These are phyloP conservation scores for Balamuthia mandrillaris DNA, from an alignment of 208 protist genomes.

Conservation along the genomic window DNA sequence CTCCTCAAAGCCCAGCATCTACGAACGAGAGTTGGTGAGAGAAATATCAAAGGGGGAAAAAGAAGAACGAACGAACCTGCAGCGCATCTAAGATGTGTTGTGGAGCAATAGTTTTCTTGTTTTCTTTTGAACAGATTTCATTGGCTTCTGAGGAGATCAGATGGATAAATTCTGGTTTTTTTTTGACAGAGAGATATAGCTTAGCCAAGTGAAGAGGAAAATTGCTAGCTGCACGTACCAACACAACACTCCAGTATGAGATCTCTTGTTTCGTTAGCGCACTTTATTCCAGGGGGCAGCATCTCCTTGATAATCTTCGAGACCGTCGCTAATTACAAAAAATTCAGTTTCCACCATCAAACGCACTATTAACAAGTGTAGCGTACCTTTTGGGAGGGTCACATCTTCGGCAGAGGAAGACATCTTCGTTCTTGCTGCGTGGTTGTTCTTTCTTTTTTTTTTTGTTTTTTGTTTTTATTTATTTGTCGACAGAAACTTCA, in stretches of 20 bases:
- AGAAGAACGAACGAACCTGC: slow-evolving; percentile 17
- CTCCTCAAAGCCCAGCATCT: slow-evolving; percentile 48
- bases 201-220: neutral
- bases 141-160: slow-evolving; percentile 58
- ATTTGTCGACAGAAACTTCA: too few species aligned
- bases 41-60: neutral
- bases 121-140: slow-evolving; percentile 52
- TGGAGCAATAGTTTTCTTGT: slow-evolving; percentile 51
- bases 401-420: neutral
- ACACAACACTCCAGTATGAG: slow-evolving; percentile 56
- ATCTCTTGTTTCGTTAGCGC: slow-evolving; percentile 62
- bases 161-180: slow-evolving; percentile 56
- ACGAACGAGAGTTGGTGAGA: neutral
- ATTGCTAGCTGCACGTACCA: neutral
- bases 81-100: slow-evolving; percentile 58
- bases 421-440: neutral
- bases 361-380: neutral
- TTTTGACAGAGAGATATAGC: neutral
- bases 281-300: slow-evolving; percentile 50
- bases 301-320: slow-evolving; percentile 58
- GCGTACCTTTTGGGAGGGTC: neutral
- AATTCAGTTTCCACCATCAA: neutral
- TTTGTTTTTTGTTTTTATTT: neutral
- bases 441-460: neutral
- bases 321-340: slow-evolving; percentile 42